Evolutionary conservation across 208 protist genomes (phyloP), one percentile per base, ranked within the genome.

Genomic region (Wallacemonas sp.): DNA sequence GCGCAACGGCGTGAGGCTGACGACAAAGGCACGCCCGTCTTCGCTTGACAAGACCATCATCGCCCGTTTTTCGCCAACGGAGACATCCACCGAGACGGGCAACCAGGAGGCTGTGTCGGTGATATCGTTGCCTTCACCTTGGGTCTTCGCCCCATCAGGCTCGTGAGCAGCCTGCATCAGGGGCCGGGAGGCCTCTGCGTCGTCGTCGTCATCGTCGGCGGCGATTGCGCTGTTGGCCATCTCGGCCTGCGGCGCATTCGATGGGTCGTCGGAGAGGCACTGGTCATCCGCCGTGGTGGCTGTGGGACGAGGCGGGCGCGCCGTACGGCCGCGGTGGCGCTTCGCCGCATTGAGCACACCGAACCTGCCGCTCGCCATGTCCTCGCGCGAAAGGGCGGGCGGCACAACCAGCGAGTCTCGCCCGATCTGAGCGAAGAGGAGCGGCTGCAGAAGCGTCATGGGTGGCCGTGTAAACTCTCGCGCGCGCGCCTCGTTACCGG

Each of bases 11-110:
- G 30, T 36, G 22, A 38, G 37, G 24, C 46, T 71, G 26, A 93
- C 69, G n/a, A 91, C 78, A n/a, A 81, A 71, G 48, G 83, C 86
- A 24, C 78, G 70, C 26, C 89, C 89, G 38, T 92, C 89, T 62
- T 95, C 89, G 37, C 75, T 76, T 54, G 67, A 68, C 19, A 75
- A 57, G 0, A 77, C 76, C 36, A 92, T 71, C 22, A 82, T 66
- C n/a, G 82, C 38, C 21, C 72, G 63, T 26, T 55, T 50, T 22
- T 29, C 32, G 1, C 79, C 74, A 10, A 90, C 79, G 15, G 76
- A 63, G 9, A 95, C 84, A 57, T 92, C 89, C 4, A 93, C 63
- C 1, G 78, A 81, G 26, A 79, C 72, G 42, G 89, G 74, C 63
- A 89, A 67, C 21, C 63, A 73, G 39, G 81, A 48, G 42, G 53